Base-by-base conservation (phyloP, 306 rosid species). In the Cicer yamashitae region DNA sequence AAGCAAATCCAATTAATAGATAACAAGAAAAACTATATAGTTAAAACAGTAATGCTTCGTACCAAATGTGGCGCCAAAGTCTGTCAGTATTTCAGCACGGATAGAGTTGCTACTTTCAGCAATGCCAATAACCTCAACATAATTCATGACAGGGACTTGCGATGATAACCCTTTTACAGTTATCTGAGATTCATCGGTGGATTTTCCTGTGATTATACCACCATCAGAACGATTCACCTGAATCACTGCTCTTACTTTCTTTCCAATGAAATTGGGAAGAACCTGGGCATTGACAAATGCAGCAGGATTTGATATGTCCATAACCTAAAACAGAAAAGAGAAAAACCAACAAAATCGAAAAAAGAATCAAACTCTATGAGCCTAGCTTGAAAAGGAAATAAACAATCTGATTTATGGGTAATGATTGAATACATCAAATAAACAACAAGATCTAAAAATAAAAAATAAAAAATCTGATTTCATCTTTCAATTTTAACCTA, bases 31-130 rank as follows among this genome's bases (percentile, higher is more conserved):
- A 63, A 44, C 3, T 3, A 73, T 6, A 50, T 0, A 53, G 4
- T 41, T 44, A 38, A 5, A 15, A 17, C 20, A 58, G 54, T 6
- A 37, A 13, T 45, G 61, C 10, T 56, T 74, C 73, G 0, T 86
- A 86, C 90, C 90, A 63, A 86, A 83, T 44, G 84, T 71, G 80
- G 38, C 80, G 79, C 90, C 90, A 78, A 86, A 86, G 67, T 86
- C 83, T 1, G 90, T 86, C 73, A 85, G 81, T 14, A 71, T 67
- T 47, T 86, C 87, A 7, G 87, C 84, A 8, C 50, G 53, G 60
- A 86, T 76, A 56, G 82, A 78, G 64, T 75, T 74, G 41, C 15
- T 73, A 73, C 66, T 86, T 20, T 84, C 90, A 48, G 90, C 90
- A 76, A 86, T 81, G 56, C 90, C 90, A 56, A 84, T 83, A 58